Conservation (phyloP, 106 monocot genomes). For the Allium sativum region DNA sequence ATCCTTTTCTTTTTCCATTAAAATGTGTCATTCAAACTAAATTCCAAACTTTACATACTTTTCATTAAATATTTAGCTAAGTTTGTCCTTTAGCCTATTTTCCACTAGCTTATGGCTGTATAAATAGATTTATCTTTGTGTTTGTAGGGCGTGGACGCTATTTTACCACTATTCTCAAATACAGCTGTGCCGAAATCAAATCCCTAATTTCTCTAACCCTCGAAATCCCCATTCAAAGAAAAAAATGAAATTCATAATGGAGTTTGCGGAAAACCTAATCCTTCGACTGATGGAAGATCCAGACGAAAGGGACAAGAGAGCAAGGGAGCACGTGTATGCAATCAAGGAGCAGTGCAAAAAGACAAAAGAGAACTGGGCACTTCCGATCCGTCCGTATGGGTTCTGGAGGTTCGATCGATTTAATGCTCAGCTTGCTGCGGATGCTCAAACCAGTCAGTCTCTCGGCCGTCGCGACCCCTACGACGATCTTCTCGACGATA, state of each 20-base stretch:
- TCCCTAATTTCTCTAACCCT: no score
- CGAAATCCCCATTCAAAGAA: no score
- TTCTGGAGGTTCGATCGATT: constrained; percentile 99
- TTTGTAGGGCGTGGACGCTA: no score
- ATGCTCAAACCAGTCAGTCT: constrained; percentile 64
- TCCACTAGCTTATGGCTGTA: no score
- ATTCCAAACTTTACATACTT: no score
- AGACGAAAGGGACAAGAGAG: constrained; percentile 42
- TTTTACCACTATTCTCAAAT: no score
- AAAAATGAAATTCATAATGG: constrained; percentile 84
- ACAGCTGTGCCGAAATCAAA: no score
- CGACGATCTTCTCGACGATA: constrained; percentile 52
- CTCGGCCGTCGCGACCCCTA: constrained; percentile 93
- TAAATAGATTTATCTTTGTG: no score
- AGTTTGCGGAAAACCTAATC: constrained; percentile 74
- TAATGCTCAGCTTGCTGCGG: constrained; percentile 67
- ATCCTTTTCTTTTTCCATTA: no score
- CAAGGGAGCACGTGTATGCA: constrained; percentile 53
- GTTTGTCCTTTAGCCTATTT: no score
- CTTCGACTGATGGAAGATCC: constrained; percentile 88
- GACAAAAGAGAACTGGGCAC: constrained; percentile 82
- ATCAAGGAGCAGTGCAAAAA: constrained; percentile 60
- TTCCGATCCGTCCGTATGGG: constrained; percentile 86
- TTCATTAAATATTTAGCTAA: no score
- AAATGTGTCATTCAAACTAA: no score